Conservation (phyloP, 176 grass and related monocot species). For the Triticum turgidum region DNA sequence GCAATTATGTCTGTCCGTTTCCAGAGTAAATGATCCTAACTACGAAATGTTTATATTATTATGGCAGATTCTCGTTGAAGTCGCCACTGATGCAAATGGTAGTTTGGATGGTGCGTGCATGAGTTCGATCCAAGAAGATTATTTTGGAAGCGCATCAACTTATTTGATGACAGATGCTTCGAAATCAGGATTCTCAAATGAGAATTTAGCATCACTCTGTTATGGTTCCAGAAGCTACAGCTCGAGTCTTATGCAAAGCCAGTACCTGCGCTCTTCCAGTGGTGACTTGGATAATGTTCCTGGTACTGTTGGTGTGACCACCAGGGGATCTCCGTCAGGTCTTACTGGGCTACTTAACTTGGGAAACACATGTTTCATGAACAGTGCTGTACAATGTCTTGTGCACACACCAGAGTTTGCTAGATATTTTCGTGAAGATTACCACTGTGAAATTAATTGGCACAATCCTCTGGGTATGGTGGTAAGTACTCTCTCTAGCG, state of each 20-base stretch:
- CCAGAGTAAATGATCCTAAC: constrained; percentile 25
- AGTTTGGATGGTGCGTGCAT: constrained; percentile 62
- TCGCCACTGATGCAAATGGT: constrained; percentile 59
- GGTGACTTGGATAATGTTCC: constrained; percentile 64
- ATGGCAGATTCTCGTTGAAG: constrained; percentile 88
- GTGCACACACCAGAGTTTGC: constrained; percentile 98
- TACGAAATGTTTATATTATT: constrained; percentile 38
- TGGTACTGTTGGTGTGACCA: constrained; percentile 52
- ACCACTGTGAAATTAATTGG: constrained; percentile 95
- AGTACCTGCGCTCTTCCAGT: constrained; percentile 51
- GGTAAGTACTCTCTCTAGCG: constrained; percentile 66
- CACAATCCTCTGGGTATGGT: constrained; percentile 95
- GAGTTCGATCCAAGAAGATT: constrained; percentile 66
- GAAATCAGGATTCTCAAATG: constrained; percentile 56
- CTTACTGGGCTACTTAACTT: constrained; percentile 91
- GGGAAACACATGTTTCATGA: constrained; percentile 99
- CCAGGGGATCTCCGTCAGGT: constrained; percentile 62
- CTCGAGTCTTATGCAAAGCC: constrained; percentile 53
- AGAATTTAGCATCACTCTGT: constrained; percentile 63
- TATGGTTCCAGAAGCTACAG: constrained; percentile 68
- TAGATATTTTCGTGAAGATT: constrained; percentile 97
- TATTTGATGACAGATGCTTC: constrained; percentile 62
- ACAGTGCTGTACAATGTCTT: constrained; percentile 95
- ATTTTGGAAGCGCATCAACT: constrained; percentile 57
- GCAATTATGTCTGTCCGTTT: neutral